Evolutionary conservation across 2,329 filamentous ascomycete genomes (phyloP), one percentile per base, ranked within the genome.

Genomic region (Ceratocystis papillata): DNA sequence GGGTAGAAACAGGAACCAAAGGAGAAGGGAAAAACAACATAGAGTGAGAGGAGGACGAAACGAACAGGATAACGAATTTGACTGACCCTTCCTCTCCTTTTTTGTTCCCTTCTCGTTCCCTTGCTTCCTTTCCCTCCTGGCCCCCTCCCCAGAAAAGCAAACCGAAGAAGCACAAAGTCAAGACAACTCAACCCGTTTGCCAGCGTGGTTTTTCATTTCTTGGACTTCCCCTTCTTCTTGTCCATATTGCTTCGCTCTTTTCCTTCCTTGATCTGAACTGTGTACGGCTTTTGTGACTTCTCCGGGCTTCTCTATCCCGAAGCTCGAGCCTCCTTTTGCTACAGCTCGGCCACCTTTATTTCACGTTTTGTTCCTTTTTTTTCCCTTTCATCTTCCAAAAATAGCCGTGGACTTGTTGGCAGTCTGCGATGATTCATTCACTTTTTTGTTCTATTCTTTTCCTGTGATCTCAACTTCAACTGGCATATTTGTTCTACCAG

Each of bases 401-500:
- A 53, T 25, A 53, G 48, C 20, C 20, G 25, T 25, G 8, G 20
- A 53, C 48, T 64, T 62, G 12, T 60, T 61, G 44, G 22, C 12
- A 22, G 22, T n/a, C 57, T 48, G 53, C 67, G 41, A 28, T 48
- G 33, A 8, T 17, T 45, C 33, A 57, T 45, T 64, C 64, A 66
- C 60, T 63, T 66, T 66, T 62, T 62, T 3, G 10, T 50, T 33
- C 25, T 48, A 17, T 33, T 62, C 55, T 48, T 44, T 62, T 65
- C 12, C 62, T n/a, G 57, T 63, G 44, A 46, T 63, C 20, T 53
- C 20, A n/a, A 53, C 48, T 25, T 53, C 17, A 3, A 53, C 25
- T 28, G 20, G 48, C 1, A 25, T 25, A 10, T 41, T 62, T 62
- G 25, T 28, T 62, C 25, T 44, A 20, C 59, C 22, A 62, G 33